A percentile compares a stretch with the other conserved stretches of the same genome.
phyloP scores from a whole-genome alignment of 495 filamentous ascomycete species.

The Xylaria venustula region DNA sequence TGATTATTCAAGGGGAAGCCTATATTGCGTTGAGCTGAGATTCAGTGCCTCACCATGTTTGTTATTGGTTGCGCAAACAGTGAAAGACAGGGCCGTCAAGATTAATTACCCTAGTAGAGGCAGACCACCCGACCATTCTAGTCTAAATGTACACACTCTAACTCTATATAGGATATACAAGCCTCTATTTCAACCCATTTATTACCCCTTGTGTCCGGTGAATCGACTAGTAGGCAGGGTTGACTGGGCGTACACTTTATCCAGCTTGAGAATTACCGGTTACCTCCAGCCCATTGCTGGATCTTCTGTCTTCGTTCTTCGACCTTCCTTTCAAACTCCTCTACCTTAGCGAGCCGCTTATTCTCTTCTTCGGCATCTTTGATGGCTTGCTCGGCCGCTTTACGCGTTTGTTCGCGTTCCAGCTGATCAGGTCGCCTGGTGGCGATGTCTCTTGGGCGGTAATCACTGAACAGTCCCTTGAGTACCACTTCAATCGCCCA shows the following conservation, averaged over 20 bases:
- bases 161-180: constrained; percentile 10
- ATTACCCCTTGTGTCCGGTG: neutral
- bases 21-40: too few species aligned
- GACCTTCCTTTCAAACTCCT: constrained; percentile 49
- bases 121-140: neutral
- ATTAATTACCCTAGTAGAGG: neutral
- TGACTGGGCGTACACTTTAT: too few species aligned
- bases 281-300: constrained; percentile 7
- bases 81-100: too few species aligned
- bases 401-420: constrained; percentile 67
- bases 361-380: constrained; percentile 55
- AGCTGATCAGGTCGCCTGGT: constrained; percentile 82
- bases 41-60: too few species aligned
- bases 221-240: neutral
- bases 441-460: constrained; percentile 91
- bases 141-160: constrained; percentile 2
- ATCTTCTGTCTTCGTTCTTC: constrained; percentile 37
- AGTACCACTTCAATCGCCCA: constrained; percentile 85
- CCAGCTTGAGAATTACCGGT: neutral
- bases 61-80: too few species aligned
- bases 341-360: constrained; percentile 45
- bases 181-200: neutral
- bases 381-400: constrained; percentile 58
- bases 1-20: too few species aligned
- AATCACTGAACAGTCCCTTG: constrained; percentile 87